Conservation (phyloP, 352 stramenopile genomes). For the Pythium sukuiense region DNA sequence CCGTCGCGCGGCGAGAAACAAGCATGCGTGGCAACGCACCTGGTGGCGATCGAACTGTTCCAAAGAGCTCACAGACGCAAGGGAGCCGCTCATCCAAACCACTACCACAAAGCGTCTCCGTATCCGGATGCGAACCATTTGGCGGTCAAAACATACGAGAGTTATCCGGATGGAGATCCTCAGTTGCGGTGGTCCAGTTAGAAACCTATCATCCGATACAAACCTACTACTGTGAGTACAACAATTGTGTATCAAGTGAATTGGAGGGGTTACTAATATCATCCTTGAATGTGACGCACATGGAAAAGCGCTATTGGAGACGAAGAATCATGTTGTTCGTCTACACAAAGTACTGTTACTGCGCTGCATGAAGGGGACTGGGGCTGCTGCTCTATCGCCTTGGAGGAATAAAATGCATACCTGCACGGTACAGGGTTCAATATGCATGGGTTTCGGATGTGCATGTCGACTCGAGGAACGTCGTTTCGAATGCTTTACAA, state of each 20-base stretch:
- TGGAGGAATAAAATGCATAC: not conserved
- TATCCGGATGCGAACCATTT: slow-evolving; percentile 28
- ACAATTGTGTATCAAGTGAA: not conserved
- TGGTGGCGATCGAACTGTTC: slow-evolving; percentile 37
- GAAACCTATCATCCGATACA: slow-evolving; percentile 12
- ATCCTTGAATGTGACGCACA: not conserved
- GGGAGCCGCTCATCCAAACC: slow-evolving; percentile 27
- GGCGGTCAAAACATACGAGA: not conserved
- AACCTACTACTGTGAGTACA: slow-evolving; percentile 8
- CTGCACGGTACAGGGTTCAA: not conserved
- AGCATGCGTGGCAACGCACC: slow-evolving; percentile 16
- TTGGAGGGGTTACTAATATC: too few species aligned
- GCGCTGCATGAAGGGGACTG: slow-evolving; percentile 1
- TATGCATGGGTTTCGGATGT: not conserved
- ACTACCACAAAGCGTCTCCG: slow-evolving; percentile 33
- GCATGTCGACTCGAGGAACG: not conserved
- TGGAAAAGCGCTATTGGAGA: slow-evolving; percentile 5
- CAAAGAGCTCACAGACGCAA: slow-evolving; percentile 24
- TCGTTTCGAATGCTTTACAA: slow-evolving; percentile 40
- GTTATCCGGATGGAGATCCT: slow-evolving; percentile 31
- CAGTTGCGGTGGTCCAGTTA: slow-evolving; percentile 32
- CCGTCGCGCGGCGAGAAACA: slow-evolving; percentile 4
- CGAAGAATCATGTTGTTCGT: slow-evolving; percentile 8
- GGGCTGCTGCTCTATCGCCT: slow-evolving; percentile 6
- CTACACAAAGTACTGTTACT: slow-evolving; percentile 7